Conservation (phyloP, 129 eudicot genomes). For the Flaveria trinervia region DNA sequence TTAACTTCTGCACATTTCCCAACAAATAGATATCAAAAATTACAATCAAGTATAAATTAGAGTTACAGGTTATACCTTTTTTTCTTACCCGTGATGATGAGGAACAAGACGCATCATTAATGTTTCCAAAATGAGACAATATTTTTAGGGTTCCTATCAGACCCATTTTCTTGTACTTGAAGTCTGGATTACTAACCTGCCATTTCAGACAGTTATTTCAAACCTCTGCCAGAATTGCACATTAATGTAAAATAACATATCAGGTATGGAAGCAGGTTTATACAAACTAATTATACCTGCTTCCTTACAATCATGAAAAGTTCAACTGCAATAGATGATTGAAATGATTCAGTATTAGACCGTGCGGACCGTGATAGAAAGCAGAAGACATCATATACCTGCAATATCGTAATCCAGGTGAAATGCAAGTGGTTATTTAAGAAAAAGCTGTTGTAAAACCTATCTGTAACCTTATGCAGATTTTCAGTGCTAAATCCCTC, state of each 20-base stretch:
- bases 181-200: slow-evolving; percentile 74
- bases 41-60: slow-evolving; percentile 6
- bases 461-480: slow-evolving; percentile 64
- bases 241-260: slow-evolving; percentile 10
- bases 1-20: slow-evolving; percentile 55
- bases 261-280: background rate
- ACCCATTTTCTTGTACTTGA: slow-evolving; percentile 81
- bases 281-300: slow-evolving; percentile 49
- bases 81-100: slow-evolving; percentile 53
- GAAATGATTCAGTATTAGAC: slow-evolving; percentile 47
- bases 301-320: slow-evolving; percentile 78
- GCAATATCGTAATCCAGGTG: slow-evolving; percentile 19
- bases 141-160: slow-evolving; percentile 72
- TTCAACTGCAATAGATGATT: slow-evolving; percentile 66
- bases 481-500: slow-evolving; percentile 65
- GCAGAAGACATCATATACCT: slow-evolving; percentile 78
- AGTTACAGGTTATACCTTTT: slow-evolving; percentile 4
- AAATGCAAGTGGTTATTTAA: slow-evolving; percentile 16
- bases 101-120: slow-evolving; percentile 37
- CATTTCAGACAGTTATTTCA: slow-evolving; percentile 10
- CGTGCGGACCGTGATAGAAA: slow-evolving; percentile 56
- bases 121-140: slow-evolving; percentile 63
- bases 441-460: slow-evolving; percentile 10
- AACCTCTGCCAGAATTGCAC: slow-evolving; percentile 12
- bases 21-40: slow-evolving; percentile 13